Conservation (phyloP, 2,329 filamentous ascomycete genomes). For the Trichoderma koningii region DNA sequence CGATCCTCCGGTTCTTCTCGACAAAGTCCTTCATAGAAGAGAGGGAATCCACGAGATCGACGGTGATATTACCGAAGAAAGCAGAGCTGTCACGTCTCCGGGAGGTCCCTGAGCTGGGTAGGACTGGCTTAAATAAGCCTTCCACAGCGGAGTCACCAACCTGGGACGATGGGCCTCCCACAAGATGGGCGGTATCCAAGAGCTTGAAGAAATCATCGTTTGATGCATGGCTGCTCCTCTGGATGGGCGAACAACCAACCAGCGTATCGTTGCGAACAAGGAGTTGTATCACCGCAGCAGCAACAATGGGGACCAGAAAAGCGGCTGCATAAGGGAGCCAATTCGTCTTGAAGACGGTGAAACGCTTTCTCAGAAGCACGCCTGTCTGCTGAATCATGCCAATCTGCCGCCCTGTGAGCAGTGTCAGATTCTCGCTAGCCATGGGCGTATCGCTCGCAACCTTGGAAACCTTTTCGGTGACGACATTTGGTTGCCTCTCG, state of each 20-base stretch:
- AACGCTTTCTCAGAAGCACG: slow-evolving; percentile 65
- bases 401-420: slow-evolving; percentile 60
- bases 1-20: slow-evolving; percentile 59
- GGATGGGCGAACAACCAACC: slow-evolving; percentile 47
- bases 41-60: slow-evolving; percentile 49
- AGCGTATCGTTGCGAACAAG: slow-evolving; percentile 62
- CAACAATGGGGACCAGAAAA: slow-evolving; percentile 73
- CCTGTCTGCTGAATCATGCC: slow-evolving; percentile 60
- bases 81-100: slow-evolving; percentile 21
- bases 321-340: slow-evolving; percentile 71
- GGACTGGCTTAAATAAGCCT: slow-evolving; percentile 27
- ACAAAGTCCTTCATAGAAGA: slow-evolving; percentile 68
- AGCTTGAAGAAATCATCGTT: slow-evolving; percentile 31
- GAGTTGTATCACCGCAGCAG: slow-evolving; percentile 71
- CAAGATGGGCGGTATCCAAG: slow-evolving; percentile 29
- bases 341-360: slow-evolving; percentile 58
- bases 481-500: background rate
- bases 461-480: slow-evolving; percentile 21
- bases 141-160: slow-evolving; percentile 26
- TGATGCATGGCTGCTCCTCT: slow-evolving; percentile 27
- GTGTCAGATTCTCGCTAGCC: background rate
- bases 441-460: background rate
- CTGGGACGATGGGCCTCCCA: slow-evolving; percentile 34
- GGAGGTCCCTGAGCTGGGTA: slow-evolving; percentile 25
- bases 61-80: slow-evolving; percentile 26